phyloP scores from a whole-genome alignment of 352 stramenopile genomes.

The Phytophthora syringae region DNA sequence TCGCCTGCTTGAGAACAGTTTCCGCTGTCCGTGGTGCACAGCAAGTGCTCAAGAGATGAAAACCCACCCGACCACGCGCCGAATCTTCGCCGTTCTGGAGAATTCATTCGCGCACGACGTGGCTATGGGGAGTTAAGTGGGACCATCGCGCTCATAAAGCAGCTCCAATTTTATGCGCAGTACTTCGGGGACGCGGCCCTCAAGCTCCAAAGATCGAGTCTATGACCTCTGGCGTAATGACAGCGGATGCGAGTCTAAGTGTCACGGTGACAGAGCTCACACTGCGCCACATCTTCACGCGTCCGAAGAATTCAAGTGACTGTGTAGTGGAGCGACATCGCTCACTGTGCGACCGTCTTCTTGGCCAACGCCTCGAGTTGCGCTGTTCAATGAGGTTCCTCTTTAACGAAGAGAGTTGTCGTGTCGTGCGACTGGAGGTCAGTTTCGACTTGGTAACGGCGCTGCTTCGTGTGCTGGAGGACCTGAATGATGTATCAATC shows the following conservation, averaged over 20 bases:
- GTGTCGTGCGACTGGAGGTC: constrained; percentile 17
- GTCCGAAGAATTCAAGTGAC: background rate
- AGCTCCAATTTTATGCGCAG: constrained; percentile 18
- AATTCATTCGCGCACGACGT: constrained; percentile 13
- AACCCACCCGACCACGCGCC: too few species aligned
- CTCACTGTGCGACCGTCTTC: constrained; percentile 11
- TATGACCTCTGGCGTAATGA: constrained; percentile 12
- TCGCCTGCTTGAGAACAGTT: too few species aligned
- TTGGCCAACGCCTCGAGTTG: constrained; percentile 21
- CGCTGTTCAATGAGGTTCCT: constrained; percentile 13
- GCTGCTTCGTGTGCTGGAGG: constrained; percentile 11
- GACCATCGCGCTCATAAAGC: constrained; percentile 13
- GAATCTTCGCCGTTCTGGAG: too few species aligned
- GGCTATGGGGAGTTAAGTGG: constrained; percentile 24
- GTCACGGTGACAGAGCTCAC: constrained; percentile 31
- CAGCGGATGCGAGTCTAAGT: constrained; percentile 11
- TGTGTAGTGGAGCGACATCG: background rate
- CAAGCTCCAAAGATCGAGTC: constrained; percentile 24
- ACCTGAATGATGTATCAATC: constrained; percentile 7
- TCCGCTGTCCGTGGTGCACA: too few species aligned
- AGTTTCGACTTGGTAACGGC: constrained; percentile 8
- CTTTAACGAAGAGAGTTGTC: constrained; percentile 13
- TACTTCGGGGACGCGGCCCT: constrained; percentile 30
- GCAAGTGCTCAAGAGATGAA: too few species aligned
- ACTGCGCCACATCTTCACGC: constrained; percentile 15